phyloP scores from a whole-genome alignment of 2,329 filamentous ascomycete genomes.

The Penicillium expansum region DNA sequence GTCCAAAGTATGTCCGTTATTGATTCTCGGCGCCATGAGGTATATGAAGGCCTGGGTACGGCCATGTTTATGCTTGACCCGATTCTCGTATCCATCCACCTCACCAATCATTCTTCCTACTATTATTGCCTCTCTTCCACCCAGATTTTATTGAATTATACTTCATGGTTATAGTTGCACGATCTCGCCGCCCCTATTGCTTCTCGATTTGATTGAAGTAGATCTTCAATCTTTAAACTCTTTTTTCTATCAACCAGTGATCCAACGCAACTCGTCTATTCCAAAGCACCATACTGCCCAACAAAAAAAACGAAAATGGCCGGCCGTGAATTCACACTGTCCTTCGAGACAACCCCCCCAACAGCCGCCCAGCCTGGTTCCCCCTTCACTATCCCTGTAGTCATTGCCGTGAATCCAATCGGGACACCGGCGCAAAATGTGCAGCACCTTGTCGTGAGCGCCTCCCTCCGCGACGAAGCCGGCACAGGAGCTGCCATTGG shows the following conservation, averaged over 20 bases:
- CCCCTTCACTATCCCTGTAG: conserved; percentile 32
- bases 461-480: conserved; percentile 29
- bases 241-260: neutral
- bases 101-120: neutral
- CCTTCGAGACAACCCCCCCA: conserved; percentile 32
- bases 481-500: conserved; percentile 21
- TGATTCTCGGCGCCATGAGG: conserved; percentile 10
- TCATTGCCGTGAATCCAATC: conserved; percentile 31
- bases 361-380: conserved; percentile 24
- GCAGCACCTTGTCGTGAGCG: conserved; percentile 31
- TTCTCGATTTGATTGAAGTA: conserved; percentile 6
- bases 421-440: conserved; percentile 22
- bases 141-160: conserved; percentile 4
- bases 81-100: neutral
- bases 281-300: neutral
- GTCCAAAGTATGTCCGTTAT: conserved; percentile 5
- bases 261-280: neutral
- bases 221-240: neutral
- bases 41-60: conserved; percentile 22
- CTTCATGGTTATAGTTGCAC: conserved; percentile 7
- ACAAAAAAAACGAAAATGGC: conserved; percentile 8
- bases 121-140: neutral
- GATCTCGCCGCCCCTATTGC: neutral
- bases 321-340: conserved; percentile 30
- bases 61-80: conserved; percentile 1